Base-by-base conservation (phyloP, 129 eudicot species). In the Glebionis coronaria region DNA sequence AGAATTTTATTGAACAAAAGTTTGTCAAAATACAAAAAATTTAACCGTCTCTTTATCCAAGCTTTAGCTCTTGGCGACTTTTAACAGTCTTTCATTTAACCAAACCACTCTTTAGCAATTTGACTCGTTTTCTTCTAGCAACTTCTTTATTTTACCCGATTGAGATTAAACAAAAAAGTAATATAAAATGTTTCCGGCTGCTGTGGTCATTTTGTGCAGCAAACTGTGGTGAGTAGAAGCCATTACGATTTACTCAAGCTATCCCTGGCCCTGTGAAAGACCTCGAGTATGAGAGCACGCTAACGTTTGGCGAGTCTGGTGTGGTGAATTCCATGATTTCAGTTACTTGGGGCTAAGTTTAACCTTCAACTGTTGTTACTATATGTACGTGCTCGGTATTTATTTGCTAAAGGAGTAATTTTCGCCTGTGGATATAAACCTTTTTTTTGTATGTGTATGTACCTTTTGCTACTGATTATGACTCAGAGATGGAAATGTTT, bases 131-230 rank as follows among this genome's bases (percentile, higher is more conserved):
- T n/a, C 7, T 35, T 35, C 2, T 35, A 35, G 10, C 42, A 35
- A 35, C 42, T 35, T n/a, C n/a, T n/a, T 35, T 35, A 35, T 35
- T 19, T 53, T 67, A 44, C 16, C 47, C n/a, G 42, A 6, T 35
- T 35, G 42, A 35, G 42, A 35, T 35, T 35, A 35, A 6, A 35
- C 42, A 35, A 35, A 35, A 35, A 35, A n/a, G 2, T 56, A 11
- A 55, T 40, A 16, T n/a, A 47, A 50, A 44, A 44, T 45, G 45
- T 64, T 15, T 70, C 10, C 88, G 83, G 90, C 46, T 89, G 79
- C 73, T 89, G 35, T 89, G 96, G 96, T 89, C 96, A 21, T 89
- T 86, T 67, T 89, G 94, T 75, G 66, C 69, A 44, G 73, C 86
- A 38, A 82, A 79, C 42, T 90, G 86, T 76, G 96, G 81, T 14